Conservation (phyloP, 2,329 filamentous ascomycete genomes). For the Torrubiellomyces zombiae region DNA sequence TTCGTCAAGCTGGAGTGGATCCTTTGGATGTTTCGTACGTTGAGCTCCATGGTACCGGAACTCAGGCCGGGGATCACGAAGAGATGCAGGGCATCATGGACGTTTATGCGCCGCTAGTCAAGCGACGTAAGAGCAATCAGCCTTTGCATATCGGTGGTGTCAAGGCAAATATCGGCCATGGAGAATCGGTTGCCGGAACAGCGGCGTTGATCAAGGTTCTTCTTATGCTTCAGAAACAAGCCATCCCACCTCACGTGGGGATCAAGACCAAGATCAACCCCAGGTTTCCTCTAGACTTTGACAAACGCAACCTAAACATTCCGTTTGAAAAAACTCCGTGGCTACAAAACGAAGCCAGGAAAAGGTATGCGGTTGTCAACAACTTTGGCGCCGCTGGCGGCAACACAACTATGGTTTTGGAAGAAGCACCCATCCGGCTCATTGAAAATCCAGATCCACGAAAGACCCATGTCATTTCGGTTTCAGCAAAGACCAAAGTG, state of each 20-base stretch:
- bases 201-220: constrained; percentile 29
- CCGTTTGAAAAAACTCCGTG: constrained; percentile 18
- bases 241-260: constrained; percentile 34
- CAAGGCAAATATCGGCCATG: constrained; percentile 37
- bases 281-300: constrained; percentile 22
- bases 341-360: constrained; percentile 8
- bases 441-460: constrained; percentile 37
- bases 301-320: constrained; percentile 22
- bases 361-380: constrained; percentile 25
- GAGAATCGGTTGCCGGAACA: constrained; percentile 24
- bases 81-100: constrained; percentile 66
- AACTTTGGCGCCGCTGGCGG: constrained; percentile 37
- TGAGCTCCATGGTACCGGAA: constrained; percentile 85
- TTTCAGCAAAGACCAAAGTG: constrained; percentile 35
- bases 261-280: constrained; percentile 32
- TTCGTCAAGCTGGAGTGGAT: constrained; percentile 58
- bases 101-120: constrained; percentile 30
- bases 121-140: constrained; percentile 24
- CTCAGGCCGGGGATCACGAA: constrained; percentile 68
- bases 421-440: constrained; percentile 36
- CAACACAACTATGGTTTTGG: constrained; percentile 45
- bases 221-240: constrained; percentile 28
- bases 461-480: constrained; percentile 33
- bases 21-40: constrained; percentile 67
- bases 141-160: constrained; percentile 45